Evolutionary conservation across 2,329 filamentous ascomycete genomes (phyloP), one percentile per base, ranked within the genome.

Genomic region (Diaporthe amygdali): DNA sequence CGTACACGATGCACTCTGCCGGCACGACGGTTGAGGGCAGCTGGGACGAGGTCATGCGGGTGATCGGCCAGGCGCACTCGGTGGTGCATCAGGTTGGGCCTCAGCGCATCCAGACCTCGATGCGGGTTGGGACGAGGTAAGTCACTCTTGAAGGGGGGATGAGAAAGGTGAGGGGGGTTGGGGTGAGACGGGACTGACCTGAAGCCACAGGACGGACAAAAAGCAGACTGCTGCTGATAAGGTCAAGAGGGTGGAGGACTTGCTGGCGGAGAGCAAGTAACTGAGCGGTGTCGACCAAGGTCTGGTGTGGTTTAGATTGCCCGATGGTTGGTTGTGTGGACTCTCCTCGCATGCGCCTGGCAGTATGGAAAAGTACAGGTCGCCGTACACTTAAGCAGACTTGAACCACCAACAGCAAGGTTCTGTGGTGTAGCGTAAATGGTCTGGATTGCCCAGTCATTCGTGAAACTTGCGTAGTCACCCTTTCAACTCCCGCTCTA

Each of bases 1-100:
- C 90, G 74, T 96, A 95, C 80, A 91, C 89, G 56, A 96, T 98
- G 94, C 96, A 98, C 83, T 95, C 94, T 32, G 95, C 95, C 2
- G 96, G 96, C 15, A 98, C 96, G 0, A 98, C 96, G 0, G 89
- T 98, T 69, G 96, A 98, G 84, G 96, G 96, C 2, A 88, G 91
- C 49, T 98, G 96, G 96, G 93, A 97, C 75, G 90, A 93, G 39
- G 95, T 97, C 71, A 95, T 97, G 88, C 86, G 85, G 69, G 87
- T 95, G 34, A 93, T 97, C 75, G 95, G 95, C n/a, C 93, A 96
- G 83, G 94, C 93, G 4, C 95, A 97, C 83, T 88, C 88, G 0
- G 84, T 94, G 56, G 89, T 97, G 27, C 95, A 97, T 79, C 83
- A 90, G 72, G 88, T 90, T 72, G 94, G 94, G n/a, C 89, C 94